A percentile compares a stretch with the other conserved stretches of the same genome.
phyloP scores from a whole-genome alignment of 2,329 filamentous ascomycete species.

The Penicillium olsonii region DNA sequence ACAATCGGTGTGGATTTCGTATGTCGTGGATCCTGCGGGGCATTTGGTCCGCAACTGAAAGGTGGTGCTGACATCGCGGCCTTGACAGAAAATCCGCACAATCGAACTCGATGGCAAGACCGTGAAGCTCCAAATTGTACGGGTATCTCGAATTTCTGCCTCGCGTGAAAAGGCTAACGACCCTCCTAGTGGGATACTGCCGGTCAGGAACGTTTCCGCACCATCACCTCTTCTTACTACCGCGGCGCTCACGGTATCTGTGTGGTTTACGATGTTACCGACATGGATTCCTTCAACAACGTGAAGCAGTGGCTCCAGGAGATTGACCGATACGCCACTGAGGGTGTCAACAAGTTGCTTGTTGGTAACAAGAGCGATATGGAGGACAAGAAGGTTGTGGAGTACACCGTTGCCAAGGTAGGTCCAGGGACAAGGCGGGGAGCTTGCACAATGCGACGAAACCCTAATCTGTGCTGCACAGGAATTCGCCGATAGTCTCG shows the following conservation, averaged over 20 bases:
- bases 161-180: slow-evolving; percentile 14
- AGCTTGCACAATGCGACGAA: neutral
- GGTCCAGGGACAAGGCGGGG: slow-evolving; percentile 25
- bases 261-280: slow-evolving; percentile 99
- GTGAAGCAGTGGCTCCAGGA: slow-evolving; percentile 99
- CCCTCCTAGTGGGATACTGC: slow-evolving; percentile 89
- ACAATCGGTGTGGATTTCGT: slow-evolving; percentile 99
- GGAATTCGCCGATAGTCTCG: slow-evolving; percentile 98
- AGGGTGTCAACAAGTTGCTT: slow-evolving; percentile 98
- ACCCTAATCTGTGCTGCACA: slow-evolving; percentile 43
- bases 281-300: slow-evolving; percentile 99
- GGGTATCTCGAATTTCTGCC: neutral
- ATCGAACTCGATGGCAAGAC: slow-evolving; percentile 99
- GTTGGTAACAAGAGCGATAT: slow-evolving; percentile 99
- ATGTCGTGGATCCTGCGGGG: slow-evolving; percentile 47
- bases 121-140: slow-evolving; percentile 97
- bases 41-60: slow-evolving; percentile 1
- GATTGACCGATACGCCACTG: slow-evolving; percentile 98
- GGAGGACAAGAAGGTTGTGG: slow-evolving; percentile 99
- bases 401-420: slow-evolving; percentile 99
- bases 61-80: slow-evolving; percentile 21
- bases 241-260: slow-evolving; percentile 98
- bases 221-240: slow-evolving; percentile 99
- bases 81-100: slow-evolving; percentile 90
- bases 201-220: slow-evolving; percentile 98